These are phyloP conservation scores for Verticillium dahliae DNA, from an alignment of 2,329 filamentous ascomycete genomes.

Conservation along the genomic window DNA sequence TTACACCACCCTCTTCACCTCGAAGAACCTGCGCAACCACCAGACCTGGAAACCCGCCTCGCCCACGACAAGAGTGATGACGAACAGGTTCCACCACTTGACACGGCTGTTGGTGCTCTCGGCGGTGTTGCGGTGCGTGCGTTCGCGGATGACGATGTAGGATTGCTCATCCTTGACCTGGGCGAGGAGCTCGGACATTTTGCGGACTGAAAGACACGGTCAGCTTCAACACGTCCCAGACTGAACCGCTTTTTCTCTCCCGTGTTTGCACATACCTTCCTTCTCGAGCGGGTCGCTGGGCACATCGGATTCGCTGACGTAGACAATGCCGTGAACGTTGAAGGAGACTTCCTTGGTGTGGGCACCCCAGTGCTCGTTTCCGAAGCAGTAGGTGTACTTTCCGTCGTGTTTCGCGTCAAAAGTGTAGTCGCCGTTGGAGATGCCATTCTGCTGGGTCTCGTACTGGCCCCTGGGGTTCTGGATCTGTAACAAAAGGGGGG, in stretches of 20 bases:
- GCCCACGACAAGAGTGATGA: constrained; percentile 79
- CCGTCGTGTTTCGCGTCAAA: constrained; percentile 83
- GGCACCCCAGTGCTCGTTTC: constrained; percentile 96
- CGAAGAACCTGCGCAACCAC: constrained; percentile 98
- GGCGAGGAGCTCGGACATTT: constrained; percentile 75
- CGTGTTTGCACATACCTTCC: constrained; percentile 59
- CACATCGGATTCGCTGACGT: constrained; percentile 82
- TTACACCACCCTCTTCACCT: constrained; percentile 66
- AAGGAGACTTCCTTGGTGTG: constrained; percentile 97
- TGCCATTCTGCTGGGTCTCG: constrained; percentile 71
- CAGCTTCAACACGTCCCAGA: constrained; percentile 1
- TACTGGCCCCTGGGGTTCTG: constrained; percentile 70
- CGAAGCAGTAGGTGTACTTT: constrained; percentile 95
- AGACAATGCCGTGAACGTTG: constrained; percentile 98
- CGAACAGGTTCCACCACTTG: constrained; percentile 99
- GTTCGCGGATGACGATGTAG: constrained; percentile 92
- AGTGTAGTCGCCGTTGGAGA: constrained; percentile 88
- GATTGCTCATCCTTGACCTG: constrained; percentile 97
- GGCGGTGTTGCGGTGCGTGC: constrained; percentile 95
- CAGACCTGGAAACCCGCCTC: constrained; percentile 98
- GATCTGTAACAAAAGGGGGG: constrained; percentile 44
- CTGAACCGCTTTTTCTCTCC: too few species aligned
- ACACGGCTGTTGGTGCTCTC: constrained; percentile 96
- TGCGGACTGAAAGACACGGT: constrained; percentile 52
- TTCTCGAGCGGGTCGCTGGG: constrained; percentile 82